A percentile compares a stretch with the other conserved stretches of the same genome.
phyloP scores from a whole-genome alignment of 2,329 filamentous ascomycete genomes.

The Talaromyces sp. region DNA sequence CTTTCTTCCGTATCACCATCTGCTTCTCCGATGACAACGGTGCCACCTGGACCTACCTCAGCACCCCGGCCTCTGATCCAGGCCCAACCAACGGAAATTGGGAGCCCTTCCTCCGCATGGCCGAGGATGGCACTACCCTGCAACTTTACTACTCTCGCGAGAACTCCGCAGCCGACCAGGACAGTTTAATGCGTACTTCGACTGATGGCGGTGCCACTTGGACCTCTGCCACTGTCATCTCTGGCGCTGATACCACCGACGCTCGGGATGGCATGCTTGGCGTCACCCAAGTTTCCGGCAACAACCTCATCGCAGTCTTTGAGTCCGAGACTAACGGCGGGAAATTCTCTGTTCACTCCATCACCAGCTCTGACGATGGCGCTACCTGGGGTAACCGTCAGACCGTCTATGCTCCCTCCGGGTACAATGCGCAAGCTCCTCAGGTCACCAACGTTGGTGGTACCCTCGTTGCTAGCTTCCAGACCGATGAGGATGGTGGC shows the following conservation, averaged over 20 bases:
- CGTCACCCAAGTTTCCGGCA: neutral
- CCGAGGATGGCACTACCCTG: conserved; percentile 2
- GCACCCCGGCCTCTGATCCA: neutral
- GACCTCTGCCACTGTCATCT: conserved; percentile 6
- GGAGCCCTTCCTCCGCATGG: conserved; percentile 17
- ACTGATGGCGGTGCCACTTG: conserved; percentile 12
- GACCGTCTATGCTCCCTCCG: conserved; percentile 7
- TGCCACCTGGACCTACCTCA: conserved; percentile 14
- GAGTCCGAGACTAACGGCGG: conserved; percentile 6
- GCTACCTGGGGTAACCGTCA: conserved; percentile 13
- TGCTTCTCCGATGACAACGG: conserved; percentile 17
- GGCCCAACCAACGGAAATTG: conserved; percentile 11
- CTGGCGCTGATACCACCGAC: conserved; percentile 1
- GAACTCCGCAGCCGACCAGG: conserved; percentile 10
- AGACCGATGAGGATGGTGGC: conserved; percentile 14
- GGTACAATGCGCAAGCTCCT: conserved; percentile 11
- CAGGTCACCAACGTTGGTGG: conserved; percentile 15
- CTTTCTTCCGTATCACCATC: conserved; percentile 15
- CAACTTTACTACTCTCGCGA: conserved; percentile 18
- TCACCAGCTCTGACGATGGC: conserved; percentile 13
- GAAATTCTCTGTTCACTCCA: conserved; percentile 12
- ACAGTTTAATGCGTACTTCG: conserved; percentile 17
- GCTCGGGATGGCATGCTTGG: conserved; percentile 16
- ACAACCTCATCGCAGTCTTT: conserved; percentile 13
- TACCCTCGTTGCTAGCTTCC: conserved; percentile 14